Conservation (phyloP, 176 grass and related monocot genomes). For the Metroxylon sagu region DNA sequence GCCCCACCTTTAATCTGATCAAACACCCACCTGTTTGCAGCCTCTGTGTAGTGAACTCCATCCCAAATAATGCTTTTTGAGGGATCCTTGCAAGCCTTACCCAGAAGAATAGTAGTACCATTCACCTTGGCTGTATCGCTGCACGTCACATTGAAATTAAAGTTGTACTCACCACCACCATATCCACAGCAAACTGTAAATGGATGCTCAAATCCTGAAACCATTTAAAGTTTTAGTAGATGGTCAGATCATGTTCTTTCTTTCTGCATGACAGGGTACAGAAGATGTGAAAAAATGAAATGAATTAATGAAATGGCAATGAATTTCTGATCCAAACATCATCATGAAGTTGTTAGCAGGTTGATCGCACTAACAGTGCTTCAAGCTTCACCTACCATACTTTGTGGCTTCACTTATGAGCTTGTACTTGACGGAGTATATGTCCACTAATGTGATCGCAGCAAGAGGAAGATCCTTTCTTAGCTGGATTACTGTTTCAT, state of each 20-base stretch:
- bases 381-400: not conserved
- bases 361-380: too few relatives aligned
- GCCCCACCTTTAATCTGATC: slow-evolving; percentile 2
- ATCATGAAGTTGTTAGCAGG: too few relatives aligned
- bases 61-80: slow-evolving; percentile 14
- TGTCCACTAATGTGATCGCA: slow-evolving; percentile 6
- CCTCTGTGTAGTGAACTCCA: slow-evolving; percentile 24
- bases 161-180: slow-evolving; percentile 18
- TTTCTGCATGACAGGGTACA: too few relatives aligned
- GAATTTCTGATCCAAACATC: too few relatives aligned
- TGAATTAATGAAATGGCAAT: too few relatives aligned
- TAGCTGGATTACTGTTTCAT: slow-evolving; percentile 7
- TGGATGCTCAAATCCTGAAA: slow-evolving; percentile 20
- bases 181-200: slow-evolving; percentile 11
- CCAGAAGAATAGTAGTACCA: slow-evolving; percentile 4
- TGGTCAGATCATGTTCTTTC: not conserved
- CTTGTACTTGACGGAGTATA: slow-evolving; percentile 20
- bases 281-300: too few relatives aligned
- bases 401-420: slow-evolving; percentile 8
- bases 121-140: not conserved
- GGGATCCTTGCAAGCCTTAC: slow-evolving; percentile 25
- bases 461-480: slow-evolving; percentile 7
- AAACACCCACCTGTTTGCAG: slow-evolving; percentile 23
- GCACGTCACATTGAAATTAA: slow-evolving; percentile 6
- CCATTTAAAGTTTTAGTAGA: not conserved